A percentile compares a stretch with the other conserved stretches of the same genome.
phyloP scores from a whole-genome alignment of 164 flowering plant genomes.

The Sextonia rubra region DNA sequence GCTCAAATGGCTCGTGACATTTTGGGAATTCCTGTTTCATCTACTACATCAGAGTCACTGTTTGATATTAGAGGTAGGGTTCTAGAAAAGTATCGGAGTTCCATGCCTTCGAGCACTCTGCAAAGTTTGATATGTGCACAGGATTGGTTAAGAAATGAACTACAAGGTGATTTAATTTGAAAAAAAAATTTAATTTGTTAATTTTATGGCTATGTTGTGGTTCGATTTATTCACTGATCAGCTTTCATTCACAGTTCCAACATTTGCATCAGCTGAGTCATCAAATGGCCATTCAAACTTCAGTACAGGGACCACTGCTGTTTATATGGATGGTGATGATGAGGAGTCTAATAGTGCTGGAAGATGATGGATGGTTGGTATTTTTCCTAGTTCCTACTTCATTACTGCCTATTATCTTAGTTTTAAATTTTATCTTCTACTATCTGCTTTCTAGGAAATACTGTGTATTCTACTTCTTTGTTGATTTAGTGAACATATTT shows the following conservation, averaged over 20 bases:
- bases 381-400: not conserved
- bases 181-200: not conserved
- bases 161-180: not conserved
- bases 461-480: not conserved
- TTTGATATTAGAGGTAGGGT: conserved; percentile 6
- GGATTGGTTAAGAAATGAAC: conserved; percentile 7
- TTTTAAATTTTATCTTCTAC: not conserved
- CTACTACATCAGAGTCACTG: conserved; percentile 1
- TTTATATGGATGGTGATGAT: not conserved
- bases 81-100: conserved; percentile 10
- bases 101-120: conserved; percentile 4
- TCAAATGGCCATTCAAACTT: not conserved
- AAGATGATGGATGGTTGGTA: not conserved
- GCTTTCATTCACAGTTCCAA: too few species aligned
- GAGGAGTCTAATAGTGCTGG: not conserved
- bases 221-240: too few species aligned
- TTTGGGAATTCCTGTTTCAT: conserved; percentile 12
- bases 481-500: not conserved
- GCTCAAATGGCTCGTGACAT: conserved; percentile 13
- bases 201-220: too few species aligned
- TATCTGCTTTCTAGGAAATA: not conserved
- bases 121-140: conserved; percentile 1
- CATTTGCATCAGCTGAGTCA: not conserved
- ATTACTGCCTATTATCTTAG: not conserved
- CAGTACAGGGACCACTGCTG: not conserved